Base-by-base conservation (phyloP, 2,329 filamentous ascomycete genomes). In the Aspergillus phoenicis region DNA sequence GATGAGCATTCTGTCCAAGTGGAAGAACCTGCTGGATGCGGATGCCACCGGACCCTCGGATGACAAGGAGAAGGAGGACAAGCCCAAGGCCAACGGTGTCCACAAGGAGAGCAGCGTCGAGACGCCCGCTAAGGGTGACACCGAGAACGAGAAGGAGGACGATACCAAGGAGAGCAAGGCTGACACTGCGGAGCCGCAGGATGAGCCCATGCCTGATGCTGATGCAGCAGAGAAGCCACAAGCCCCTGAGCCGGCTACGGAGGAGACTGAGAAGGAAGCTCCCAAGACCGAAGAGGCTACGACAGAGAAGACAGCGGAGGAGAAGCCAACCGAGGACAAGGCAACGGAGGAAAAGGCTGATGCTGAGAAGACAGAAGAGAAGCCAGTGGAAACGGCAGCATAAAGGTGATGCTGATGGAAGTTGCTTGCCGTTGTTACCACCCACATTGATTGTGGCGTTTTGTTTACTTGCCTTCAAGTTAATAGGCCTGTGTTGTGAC, bases 21-120 rank as follows among this genome's bases (percentile, higher is more conserved):
- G 95, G 95, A 96, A 90, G 76, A 89, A 90, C 75, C 84, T 92
- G 38, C 83, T 98, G n/a, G 85, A 86, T 36, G 81, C 79, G 15
- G 89, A 89, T 51, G 77, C 79, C 8, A 72, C 80, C 10, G 72
- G 81, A 8, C 67, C 73, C 10, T 71, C 73, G 5, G 73, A 77
- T 51, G 64, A 71, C 26, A 66, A 68, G 59, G 61, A 75, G 28
- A 75, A 78, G 36, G 79, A 81, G 6, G 73, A 77, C 52, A 84
- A 83, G 70, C 73, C 76, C 15, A 75, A 75, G 45, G 71, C 76
- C n/a, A 80, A 81, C 47, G 79, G 78, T 20, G 69, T 77, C 39
- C 67, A 75, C 55, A 77, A 78, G 62, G 74, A 77, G 41, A 72
- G 74, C 5, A 72, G 71, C 28, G 66, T 67, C 2, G 72, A 69